A percentile compares a stretch with the other conserved stretches of the same genome.
Conservation (phyloP, 2,329 filamentous ascomycete genomes). For the Zymoseptoria tritici region DNA sequence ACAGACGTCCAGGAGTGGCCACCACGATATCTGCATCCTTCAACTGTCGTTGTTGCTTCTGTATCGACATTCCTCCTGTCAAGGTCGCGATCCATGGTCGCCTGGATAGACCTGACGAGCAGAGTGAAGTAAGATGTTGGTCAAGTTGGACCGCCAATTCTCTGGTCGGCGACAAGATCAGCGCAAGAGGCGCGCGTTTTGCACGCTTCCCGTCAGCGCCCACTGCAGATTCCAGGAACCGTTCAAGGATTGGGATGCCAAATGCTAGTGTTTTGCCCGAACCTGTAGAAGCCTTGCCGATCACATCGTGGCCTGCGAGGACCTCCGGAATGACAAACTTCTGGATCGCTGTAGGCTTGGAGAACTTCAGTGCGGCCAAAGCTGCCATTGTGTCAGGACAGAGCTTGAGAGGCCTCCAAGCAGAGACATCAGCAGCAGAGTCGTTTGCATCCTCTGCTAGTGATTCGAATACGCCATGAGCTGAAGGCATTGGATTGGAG, state of each 20-base stretch:
- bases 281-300: slow-evolving; percentile 92
- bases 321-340: slow-evolving; percentile 72
- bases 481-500: background rate
- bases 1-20: slow-evolving; percentile 73
- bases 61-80: slow-evolving; percentile 86
- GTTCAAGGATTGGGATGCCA: slow-evolving; percentile 84
- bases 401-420: slow-evolving; percentile 68
- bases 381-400: slow-evolving; percentile 65
- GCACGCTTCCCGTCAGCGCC: slow-evolving; percentile 24
- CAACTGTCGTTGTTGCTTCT: slow-evolving; percentile 85
- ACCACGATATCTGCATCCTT: slow-evolving; percentile 85
- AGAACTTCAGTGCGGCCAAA: slow-evolving; percentile 71
- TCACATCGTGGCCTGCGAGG: slow-evolving; percentile 75
- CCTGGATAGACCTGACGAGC: slow-evolving; percentile 54
- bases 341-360: slow-evolving; percentile 77
- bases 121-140: slow-evolving; percentile 72
- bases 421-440: slow-evolving; percentile 62
- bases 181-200: slow-evolving; percentile 52
- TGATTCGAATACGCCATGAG: slow-evolving; percentile 45
- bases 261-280: slow-evolving; percentile 96
- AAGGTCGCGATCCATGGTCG: slow-evolving; percentile 64
- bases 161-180: slow-evolving; percentile 85
- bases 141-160: slow-evolving; percentile 89
- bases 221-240: slow-evolving; percentile 53
- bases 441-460: slow-evolving; percentile 40